Percentiles rank a stretch among this genome's conserved stretches.
Evolutionary conservation across 139 green algal species (phyloP).

Genomic region (Prasinococcaceae sp.): DNA sequence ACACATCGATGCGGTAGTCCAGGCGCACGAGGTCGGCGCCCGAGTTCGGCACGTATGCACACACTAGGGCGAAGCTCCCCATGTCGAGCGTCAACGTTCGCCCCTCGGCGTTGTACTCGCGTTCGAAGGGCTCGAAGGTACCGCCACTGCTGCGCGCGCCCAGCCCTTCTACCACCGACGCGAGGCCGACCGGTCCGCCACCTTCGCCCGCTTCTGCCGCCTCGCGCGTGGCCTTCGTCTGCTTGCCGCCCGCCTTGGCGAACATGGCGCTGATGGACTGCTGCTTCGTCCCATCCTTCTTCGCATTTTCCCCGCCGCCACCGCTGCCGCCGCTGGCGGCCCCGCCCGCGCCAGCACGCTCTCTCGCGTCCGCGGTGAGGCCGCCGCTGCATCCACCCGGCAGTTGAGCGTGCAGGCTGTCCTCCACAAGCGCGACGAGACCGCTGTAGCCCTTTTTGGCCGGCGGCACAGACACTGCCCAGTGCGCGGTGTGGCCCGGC

Average conservation of each 20-base stretch:
- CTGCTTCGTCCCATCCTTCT: not conserved
- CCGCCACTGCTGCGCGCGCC: no score
- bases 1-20: conserved; percentile 15
- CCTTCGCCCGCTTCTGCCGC: not conserved
- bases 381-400: not conserved
- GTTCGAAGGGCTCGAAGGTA: no score
- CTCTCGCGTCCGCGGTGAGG: not conserved
- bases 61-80: conserved; percentile 6
- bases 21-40: conserved; percentile 14
- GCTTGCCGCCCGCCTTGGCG: not conserved
- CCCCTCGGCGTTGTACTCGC: conserved; percentile 12
- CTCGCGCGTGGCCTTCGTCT: not conserved
- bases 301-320: no score
- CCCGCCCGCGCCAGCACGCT: not conserved
- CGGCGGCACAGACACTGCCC: conserved; percentile 7
- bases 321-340: no score
- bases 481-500: conserved; percentile 15
- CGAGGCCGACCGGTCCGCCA: not conserved
- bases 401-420: not conserved
- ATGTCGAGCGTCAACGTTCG: conserved; percentile 20
- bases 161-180: not conserved
- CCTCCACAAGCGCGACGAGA: not conserved
- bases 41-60: conserved; percentile 19
- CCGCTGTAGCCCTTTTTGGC: conserved; percentile 18
- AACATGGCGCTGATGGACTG: not conserved